Evolutionary conservation across 495 filamentous ascomycete species (phyloP).

Genomic region (Penicillium coffeae): DNA sequence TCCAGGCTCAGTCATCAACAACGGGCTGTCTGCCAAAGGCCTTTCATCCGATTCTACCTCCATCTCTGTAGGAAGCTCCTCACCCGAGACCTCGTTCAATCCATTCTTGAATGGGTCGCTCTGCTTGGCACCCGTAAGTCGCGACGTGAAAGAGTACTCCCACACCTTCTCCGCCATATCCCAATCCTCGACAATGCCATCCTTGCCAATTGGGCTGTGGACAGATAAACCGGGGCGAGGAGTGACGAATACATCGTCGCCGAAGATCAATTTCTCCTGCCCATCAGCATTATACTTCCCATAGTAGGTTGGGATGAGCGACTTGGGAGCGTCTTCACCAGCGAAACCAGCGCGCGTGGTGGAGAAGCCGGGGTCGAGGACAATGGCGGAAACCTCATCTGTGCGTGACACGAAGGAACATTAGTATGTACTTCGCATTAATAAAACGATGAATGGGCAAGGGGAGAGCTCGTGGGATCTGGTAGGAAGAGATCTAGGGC

Average conservation of each 20-base stretch:
- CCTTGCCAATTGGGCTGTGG: slow-evolving; percentile 82
- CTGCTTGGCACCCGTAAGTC: slow-evolving; percentile 63
- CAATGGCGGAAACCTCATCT: slow-evolving; percentile 97
- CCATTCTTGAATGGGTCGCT: slow-evolving; percentile 67
- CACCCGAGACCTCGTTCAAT: slow-evolving; percentile 61
- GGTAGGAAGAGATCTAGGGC: slow-evolving; percentile 1
- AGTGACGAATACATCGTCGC: slow-evolving; percentile 80
- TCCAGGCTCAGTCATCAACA: slow-evolving; percentile 90
- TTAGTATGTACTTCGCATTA: neutral
- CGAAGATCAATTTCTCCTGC: slow-evolving; percentile 64
- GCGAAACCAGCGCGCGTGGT: slow-evolving; percentile 92
- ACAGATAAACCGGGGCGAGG: slow-evolving; percentile 73
- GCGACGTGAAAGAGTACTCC: slow-evolving; percentile 81
- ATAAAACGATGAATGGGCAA: neutral
- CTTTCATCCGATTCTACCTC: slow-evolving; percentile 71
- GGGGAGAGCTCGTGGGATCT: neutral
- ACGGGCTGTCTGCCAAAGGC: slow-evolving; percentile 78
- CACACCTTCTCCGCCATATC: slow-evolving; percentile 84
- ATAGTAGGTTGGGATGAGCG: slow-evolving; percentile 84
- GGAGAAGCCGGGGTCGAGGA: slow-evolving; percentile 91
- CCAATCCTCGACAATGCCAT: slow-evolving; percentile 95
- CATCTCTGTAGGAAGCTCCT: slow-evolving; percentile 62
- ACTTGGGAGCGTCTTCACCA: slow-evolving; percentile 95
- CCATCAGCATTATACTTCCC: slow-evolving; percentile 56
- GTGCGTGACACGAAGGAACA: slow-evolving; percentile 3